A percentile compares a stretch with the other conserved stretches of the same genome.
Conservation (phyloP, 1,139 yeast genomes). For the Debaryomyces sp. region DNA sequence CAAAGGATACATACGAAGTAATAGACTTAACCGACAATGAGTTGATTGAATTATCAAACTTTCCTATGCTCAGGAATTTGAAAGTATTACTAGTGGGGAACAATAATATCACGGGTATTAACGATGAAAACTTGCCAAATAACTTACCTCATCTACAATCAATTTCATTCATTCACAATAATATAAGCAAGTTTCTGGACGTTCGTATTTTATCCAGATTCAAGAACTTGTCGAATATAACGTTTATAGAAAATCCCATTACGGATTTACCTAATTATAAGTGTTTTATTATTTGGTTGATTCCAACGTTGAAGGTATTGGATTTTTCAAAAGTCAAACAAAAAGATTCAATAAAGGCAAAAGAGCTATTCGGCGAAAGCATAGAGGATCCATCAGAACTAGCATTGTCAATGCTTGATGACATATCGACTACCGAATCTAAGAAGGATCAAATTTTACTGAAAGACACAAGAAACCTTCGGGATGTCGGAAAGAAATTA, state of each 20-base stretch:
- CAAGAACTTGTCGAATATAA: constrained; percentile 46
- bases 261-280: constrained; percentile 59
- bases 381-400: constrained; percentile 7
- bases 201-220: constrained; percentile 40
- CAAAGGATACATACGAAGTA: constrained; percentile 45
- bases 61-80: constrained; percentile 51
- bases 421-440: background rate
- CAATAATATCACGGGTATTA: constrained; percentile 52
- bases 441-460: background rate
- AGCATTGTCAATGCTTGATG: constrained; percentile 7
- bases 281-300: constrained; percentile 55
- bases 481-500: constrained; percentile 32
- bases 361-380: constrained; percentile 45
- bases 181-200: constrained; percentile 42
- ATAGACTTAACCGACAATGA: constrained; percentile 73
- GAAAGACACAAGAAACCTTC: constrained; percentile 5
- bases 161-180: constrained; percentile 58
- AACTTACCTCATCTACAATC: constrained; percentile 48
- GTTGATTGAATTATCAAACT: constrained; percentile 51
- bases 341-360: constrained; percentile 51
- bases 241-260: constrained; percentile 66
- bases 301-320: constrained; percentile 64
- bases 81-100: constrained; percentile 57
- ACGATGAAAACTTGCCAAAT: constrained; percentile 19
- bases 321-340: constrained; percentile 68